Conservation (phyloP, 2,329 filamentous ascomycete genomes). For the Ophiocordyceps camponoti-floridani region DNA sequence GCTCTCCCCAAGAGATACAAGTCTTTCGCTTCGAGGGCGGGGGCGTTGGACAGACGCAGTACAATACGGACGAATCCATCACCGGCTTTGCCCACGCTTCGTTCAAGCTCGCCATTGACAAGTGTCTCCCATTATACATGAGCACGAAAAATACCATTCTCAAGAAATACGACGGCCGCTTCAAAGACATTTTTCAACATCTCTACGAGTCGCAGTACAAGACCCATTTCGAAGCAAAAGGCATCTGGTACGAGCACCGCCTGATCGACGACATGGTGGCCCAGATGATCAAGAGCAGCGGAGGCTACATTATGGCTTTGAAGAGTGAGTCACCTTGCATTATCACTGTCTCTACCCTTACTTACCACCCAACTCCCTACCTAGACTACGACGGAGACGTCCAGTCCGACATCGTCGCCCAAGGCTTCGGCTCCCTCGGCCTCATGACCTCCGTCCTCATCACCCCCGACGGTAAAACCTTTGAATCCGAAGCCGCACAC, state of each 20-base stretch:
- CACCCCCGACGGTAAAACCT: constrained; percentile 91
- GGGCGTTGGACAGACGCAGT: constrained; percentile 85
- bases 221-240: constrained; percentile 73
- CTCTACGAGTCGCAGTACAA: constrained; percentile 81
- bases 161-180: constrained; percentile 95
- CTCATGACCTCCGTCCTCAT: constrained; percentile 97
- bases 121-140: constrained; percentile 92
- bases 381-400: constrained; percentile 97
- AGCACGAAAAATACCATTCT: constrained; percentile 99
- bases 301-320: constrained; percentile 91
- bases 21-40: constrained; percentile 84
- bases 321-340: constrained; percentile 53
- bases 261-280: constrained; percentile 99
- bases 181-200: constrained; percentile 99
- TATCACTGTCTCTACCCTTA: background rate
- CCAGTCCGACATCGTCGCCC: constrained; percentile 93
- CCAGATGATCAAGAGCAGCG: constrained; percentile 98
- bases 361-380: background rate
- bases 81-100: constrained; percentile 85
- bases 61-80: constrained; percentile 97
- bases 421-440: constrained; percentile 93
- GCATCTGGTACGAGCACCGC: constrained; percentile 98
- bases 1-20: constrained; percentile 68
- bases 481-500: constrained; percentile 94
- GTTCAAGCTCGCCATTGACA: constrained; percentile 85